phyloP scores from a whole-genome alignment of 768 basidiomycete genomes.

The Coprinopsis strossmayeri region DNA sequence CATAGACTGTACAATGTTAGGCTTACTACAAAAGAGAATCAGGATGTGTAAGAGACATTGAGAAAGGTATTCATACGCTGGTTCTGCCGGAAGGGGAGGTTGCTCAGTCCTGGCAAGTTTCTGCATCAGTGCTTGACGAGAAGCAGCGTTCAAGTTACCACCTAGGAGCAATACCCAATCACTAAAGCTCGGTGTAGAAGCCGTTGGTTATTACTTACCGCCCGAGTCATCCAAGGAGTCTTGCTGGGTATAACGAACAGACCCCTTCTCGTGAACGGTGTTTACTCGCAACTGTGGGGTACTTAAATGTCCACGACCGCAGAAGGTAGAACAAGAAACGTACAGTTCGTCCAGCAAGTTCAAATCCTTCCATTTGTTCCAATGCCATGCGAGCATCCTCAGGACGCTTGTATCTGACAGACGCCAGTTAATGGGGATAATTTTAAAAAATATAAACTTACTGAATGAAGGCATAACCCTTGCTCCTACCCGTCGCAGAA shows the following conservation, averaged over 20 bases:
- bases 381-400: constrained; percentile 96
- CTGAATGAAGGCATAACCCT: constrained; percentile 98
- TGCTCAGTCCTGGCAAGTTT: constrained; percentile 96
- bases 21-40: constrained; percentile 40
- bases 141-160: constrained; percentile 96
- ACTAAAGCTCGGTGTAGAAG: not conserved
- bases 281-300: constrained; percentile 70
- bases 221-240: constrained; percentile 87
- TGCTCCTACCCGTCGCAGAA: constrained; percentile 90
- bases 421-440: not conserved
- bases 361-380: constrained; percentile 99
- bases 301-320: constrained; percentile 2
- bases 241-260: constrained; percentile 64
- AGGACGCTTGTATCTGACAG: constrained; percentile 71
- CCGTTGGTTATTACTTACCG: constrained; percentile 38
- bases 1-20: constrained; percentile 78
- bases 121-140: constrained; percentile 99
- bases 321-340: constrained; percentile 20
- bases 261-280: constrained; percentile 89
- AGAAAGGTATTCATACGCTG: constrained; percentile 41
- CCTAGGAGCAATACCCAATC: constrained; percentile 38
- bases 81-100: constrained; percentile 47
- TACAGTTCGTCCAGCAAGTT: constrained; percentile 91
- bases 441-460: constrained; percentile 29
- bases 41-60: constrained; percentile 9